Evolutionary conservation across 1,284 basidiomycete genomes (phyloP).

Genomic region (Lentinula novae-zelandiae): DNA sequence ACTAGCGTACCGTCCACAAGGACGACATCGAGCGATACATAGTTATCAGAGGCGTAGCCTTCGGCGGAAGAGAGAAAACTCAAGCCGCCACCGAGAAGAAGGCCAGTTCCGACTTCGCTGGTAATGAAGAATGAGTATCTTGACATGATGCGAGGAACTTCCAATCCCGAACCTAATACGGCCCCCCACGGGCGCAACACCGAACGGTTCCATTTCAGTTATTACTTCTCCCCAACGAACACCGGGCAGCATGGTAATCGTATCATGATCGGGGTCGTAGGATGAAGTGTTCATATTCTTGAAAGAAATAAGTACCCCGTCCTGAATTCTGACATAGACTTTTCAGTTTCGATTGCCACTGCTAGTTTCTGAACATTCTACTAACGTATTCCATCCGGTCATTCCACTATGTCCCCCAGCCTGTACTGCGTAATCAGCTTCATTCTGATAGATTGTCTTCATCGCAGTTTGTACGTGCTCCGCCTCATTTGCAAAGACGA

Average conservation of each 20-base stretch:
- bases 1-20: constrained; percentile 33
- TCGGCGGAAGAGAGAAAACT: constrained; percentile 15
- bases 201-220: constrained; percentile 9
- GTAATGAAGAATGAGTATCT: not conserved
- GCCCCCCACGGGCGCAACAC: constrained; percentile 18
- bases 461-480: constrained; percentile 19
- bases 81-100: constrained; percentile 18
- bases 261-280: constrained; percentile 10
- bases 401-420: constrained; percentile 23
- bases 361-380: not conserved
- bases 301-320: constrained; percentile 16
- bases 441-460: constrained; percentile 16
- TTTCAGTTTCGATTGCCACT: not conserved
- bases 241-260: constrained; percentile 16
- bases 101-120: constrained; percentile 15
- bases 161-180: constrained; percentile 8
- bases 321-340: constrained; percentile 10
- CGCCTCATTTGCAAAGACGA: constrained; percentile 17
- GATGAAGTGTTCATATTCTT: constrained; percentile 12
- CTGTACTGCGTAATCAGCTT: constrained; percentile 20
- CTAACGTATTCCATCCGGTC: constrained; percentile 20
- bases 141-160: not conserved
- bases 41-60: constrained; percentile 14
- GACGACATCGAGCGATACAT: constrained; percentile 23
- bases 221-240: constrained; percentile 14